These are phyloP conservation scores for Bipolaris sorokiniana DNA, from an alignment of 2,329 filamentous ascomycete species.

Conservation along the genomic window DNA sequence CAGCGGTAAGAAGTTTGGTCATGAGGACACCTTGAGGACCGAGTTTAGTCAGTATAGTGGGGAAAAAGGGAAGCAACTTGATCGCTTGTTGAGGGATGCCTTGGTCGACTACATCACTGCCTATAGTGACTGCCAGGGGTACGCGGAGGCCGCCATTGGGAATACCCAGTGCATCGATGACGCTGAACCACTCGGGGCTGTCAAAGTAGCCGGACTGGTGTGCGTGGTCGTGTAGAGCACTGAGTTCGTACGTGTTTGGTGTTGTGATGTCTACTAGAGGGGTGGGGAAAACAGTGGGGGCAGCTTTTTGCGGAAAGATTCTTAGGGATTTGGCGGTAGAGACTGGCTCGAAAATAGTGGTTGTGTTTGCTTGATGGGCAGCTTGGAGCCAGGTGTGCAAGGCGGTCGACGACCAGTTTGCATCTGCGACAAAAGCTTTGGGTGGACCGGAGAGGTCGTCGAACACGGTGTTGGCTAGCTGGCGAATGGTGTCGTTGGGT, in stretches of 20 bases:
- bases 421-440: constrained; percentile 85
- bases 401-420: constrained; percentile 76
- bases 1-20: constrained; percentile 70
- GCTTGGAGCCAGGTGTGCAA: constrained; percentile 72
- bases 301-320: constrained; percentile 73
- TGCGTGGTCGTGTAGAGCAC: constrained; percentile 77
- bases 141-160: constrained; percentile 71
- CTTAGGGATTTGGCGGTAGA: constrained; percentile 77
- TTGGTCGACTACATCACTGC: constrained; percentile 70
- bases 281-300: constrained; percentile 60
- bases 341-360: constrained; percentile 85
- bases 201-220: constrained; percentile 71
- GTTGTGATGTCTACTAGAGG: constrained; percentile 75
- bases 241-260: constrained; percentile 83
- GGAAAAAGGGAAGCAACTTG: constrained; percentile 86
- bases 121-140: constrained; percentile 72
- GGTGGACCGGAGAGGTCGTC: constrained; percentile 48
- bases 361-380: constrained; percentile 50
- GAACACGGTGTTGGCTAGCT: constrained; percentile 25
- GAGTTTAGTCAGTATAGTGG: constrained; percentile 83
- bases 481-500: constrained; percentile 25
- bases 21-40: constrained; percentile 77
- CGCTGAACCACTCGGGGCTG: constrained; percentile 73
- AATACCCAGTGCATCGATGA: constrained; percentile 81
- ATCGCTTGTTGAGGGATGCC: constrained; percentile 84